Base-by-base conservation (phyloP, 2,329 filamentous ascomycete genomes). In the Paecilomyces sp. region DNA sequence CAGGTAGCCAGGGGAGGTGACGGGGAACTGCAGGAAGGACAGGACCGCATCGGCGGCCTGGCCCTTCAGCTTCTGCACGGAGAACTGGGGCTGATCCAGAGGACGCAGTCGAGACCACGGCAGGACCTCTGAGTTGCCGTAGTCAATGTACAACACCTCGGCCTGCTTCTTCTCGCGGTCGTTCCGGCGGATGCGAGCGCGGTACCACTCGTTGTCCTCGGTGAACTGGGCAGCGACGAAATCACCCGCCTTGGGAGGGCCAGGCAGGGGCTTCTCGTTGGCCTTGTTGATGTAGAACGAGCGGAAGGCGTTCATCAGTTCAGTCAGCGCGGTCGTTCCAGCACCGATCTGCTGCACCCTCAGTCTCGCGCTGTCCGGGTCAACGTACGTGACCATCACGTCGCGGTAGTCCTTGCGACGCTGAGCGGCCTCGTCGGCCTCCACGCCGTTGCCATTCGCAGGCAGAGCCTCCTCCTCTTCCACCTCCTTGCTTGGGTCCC, bases 81-180 rank as follows among this genome's bases (percentile, higher is more conserved):
- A 85, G 80, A 97, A 99, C 68, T 92, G 88, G 15, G 85, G 76
- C 71, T 91, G 86, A 56, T 87, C 84, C 55, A 99, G 84, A n/a
- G 91, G 82, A 30, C 94, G 89, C 52, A 99, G 85, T 65, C 85
- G 83, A 25, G 86, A 84, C 92, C 93, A 99, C 0, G 92, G 85
- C 60, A 96, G 82, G 71, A 87, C 88, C 77, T 99, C 94, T 58
- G 85, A 88, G 82, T 99, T 99, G 68, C 94, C 94, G 75, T 95
- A 99, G 79, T 99, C 94, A 63, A 99, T 86, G 77, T 96, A 99
- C 54, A 95, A 79, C 28, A 99, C 88, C 75, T 99, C 94, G 25
- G 92, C 88, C 67, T 90, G 86, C 83, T 94, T 91, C 69, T 88
- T 88, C 8, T 92, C 84, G 63, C 94, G 91, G 78, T 99, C 94